Conservation (phyloP, 2,329 filamentous ascomycete species). For the Ceratocystis lukuohia region DNA sequence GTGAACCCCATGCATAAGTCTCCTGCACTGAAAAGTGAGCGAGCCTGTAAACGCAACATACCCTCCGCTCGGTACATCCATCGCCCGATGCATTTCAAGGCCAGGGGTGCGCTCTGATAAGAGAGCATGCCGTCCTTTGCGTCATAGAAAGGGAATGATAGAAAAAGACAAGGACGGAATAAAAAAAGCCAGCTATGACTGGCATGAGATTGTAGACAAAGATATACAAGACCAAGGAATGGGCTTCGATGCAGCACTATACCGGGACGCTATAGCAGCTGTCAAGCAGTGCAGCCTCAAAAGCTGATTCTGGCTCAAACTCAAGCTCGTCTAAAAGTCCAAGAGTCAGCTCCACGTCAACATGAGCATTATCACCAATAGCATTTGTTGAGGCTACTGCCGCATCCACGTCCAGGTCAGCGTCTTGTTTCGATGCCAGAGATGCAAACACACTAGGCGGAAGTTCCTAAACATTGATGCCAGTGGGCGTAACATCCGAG, state of each 20-base stretch:
- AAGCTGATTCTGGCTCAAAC: conserved; percentile 4
- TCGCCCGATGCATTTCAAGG: not conserved
- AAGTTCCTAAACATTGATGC: conserved; percentile 18
- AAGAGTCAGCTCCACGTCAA: not conserved
- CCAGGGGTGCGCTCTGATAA: not conserved
- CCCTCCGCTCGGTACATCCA: no score
- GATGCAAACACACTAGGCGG: conserved; percentile 5
- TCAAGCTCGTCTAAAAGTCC: not conserved
- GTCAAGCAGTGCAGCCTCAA: not conserved
- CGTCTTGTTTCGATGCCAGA: conserved; percentile 3
- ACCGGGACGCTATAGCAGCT: not conserved
- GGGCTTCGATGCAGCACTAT: not conserved
- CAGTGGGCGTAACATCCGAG: conserved; percentile 39
- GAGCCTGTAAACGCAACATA: no score
- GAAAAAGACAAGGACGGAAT: not conserved
- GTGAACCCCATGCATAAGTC: no score
- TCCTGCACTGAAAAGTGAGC: no score
- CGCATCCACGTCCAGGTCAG: no score
- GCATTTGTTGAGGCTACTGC: not conserved
- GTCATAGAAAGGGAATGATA: not conserved
- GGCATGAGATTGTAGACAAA: not conserved
- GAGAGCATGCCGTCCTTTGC: conserved; percentile 7
- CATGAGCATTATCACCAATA: not conserved
- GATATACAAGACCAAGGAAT: not conserved
- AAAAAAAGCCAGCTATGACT: not conserved